Evolutionary conservation across 2,329 filamentous ascomycete genomes (phyloP).

Genomic region (Lojkania enalia): DNA sequence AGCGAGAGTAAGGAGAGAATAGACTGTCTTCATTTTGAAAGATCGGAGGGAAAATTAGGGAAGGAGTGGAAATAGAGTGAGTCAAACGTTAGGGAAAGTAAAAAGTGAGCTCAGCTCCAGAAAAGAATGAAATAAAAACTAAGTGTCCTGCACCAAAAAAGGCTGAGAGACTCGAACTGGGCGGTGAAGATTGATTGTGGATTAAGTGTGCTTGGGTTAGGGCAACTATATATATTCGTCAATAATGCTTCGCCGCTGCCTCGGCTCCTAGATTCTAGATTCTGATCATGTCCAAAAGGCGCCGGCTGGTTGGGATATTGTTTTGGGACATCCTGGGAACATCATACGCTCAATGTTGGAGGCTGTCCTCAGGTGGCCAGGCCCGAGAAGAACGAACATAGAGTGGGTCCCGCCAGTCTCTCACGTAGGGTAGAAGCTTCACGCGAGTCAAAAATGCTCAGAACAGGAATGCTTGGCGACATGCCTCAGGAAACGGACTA

Average conservation of each 20-base stretch:
- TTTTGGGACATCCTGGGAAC: slow-evolving; percentile 33
- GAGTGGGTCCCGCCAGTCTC: slow-evolving; percentile 29
- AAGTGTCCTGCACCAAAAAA: slow-evolving; percentile 40
- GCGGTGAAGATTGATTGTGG: slow-evolving; percentile 17
- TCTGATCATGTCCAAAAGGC: slow-evolving; percentile 15
- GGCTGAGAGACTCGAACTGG: slow-evolving; percentile 17
- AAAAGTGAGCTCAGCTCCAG: slow-evolving; percentile 42
- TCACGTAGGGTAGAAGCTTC: slow-evolving; percentile 30
- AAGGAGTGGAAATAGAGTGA: slow-evolving; percentile 29
- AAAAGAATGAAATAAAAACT: slow-evolving; percentile 30
- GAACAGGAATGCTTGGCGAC: slow-evolving; percentile 21
- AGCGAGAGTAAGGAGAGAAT: slow-evolving; percentile 40
- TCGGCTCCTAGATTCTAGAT: slow-evolving; percentile 4
- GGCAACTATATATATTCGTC: slow-evolving; percentile 31
- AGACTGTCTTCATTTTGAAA: slow-evolving; percentile 40
- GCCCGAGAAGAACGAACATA: slow-evolving; percentile 20
- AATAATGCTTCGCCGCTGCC: slow-evolving; percentile 5
- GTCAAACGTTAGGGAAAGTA: slow-evolving; percentile 20
- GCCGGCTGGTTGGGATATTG: slow-evolving; percentile 15
- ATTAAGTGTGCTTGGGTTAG: slow-evolving; percentile 21
- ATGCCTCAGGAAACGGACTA: slow-evolving; percentile 30
- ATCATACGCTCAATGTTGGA: slow-evolving; percentile 42
- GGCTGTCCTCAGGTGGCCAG: slow-evolving; percentile 30
- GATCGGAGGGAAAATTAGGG: slow-evolving; percentile 8
- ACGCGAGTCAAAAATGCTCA: slow-evolving; percentile 19